Percentiles rank a stretch among this genome's conserved stretches.
phyloP scores from a whole-genome alignment of 305 asterid genomes.

The Fraxinus velutina region DNA sequence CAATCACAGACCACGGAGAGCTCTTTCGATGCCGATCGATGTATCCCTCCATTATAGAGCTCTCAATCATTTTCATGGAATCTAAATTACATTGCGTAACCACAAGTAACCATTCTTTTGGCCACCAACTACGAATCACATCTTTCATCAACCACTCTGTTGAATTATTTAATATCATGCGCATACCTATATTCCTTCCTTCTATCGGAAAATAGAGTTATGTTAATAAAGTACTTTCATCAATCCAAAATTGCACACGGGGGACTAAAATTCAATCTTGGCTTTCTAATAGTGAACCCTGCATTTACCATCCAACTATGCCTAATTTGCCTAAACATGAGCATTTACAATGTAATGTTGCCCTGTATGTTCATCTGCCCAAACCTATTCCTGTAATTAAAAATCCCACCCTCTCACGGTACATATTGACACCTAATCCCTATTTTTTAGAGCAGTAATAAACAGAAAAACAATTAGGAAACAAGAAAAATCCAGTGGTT shows the following conservation, averaged over 20 bases:
- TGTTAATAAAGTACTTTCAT: neutral
- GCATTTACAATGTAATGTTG: neutral
- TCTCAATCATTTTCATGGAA: neutral
- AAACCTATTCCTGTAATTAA: neutral
- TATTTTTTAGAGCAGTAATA: neutral
- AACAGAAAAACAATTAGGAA: no score
- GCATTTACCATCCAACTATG: neutral
- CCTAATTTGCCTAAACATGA: neutral
- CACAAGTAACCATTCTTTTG: no score
- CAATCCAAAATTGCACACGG: neutral
- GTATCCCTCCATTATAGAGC: no score
- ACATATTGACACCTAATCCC: neutral
- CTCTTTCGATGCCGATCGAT: neutral
- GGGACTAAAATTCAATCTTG: neutral
- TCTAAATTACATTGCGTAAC: no score
- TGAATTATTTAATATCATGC: neutral
- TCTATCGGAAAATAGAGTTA: neutral
- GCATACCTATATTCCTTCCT: neutral
- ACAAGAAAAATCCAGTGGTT: no score
- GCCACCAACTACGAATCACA: no score
- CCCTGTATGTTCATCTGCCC: no score
- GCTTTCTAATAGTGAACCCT: no score
- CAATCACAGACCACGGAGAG: neutral
- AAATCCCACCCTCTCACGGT: neutral
- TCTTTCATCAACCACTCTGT: no score